Evolutionary conservation across 2,329 filamentous ascomycete genomes (phyloP).

Genomic region (Periconia sp.): DNA sequence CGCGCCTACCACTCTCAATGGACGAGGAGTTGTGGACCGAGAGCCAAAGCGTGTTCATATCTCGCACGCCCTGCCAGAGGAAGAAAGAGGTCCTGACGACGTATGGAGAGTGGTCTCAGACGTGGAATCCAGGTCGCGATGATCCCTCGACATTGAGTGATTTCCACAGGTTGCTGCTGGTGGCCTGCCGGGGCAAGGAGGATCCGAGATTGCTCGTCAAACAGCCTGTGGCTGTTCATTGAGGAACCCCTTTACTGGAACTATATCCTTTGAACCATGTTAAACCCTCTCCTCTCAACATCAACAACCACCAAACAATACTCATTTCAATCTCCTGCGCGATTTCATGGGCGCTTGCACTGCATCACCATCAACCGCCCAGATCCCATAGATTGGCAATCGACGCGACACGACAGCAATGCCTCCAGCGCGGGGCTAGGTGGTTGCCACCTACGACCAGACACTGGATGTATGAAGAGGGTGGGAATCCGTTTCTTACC

Average conservation of each 20-base stretch:
- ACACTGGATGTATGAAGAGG: too few relatives aligned
- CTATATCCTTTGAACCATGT: not conserved
- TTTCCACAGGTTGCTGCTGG: conserved; percentile 29
- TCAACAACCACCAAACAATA: too few relatives aligned
- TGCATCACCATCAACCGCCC: too few relatives aligned
- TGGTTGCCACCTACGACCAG: too few relatives aligned
- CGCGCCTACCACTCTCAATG: conserved; percentile 20
- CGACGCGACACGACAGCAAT: too few relatives aligned
- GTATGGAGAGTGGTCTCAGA: conserved; percentile 22
- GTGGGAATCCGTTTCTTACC: too few relatives aligned
- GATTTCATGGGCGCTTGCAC: too few relatives aligned
- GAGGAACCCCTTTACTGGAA: not conserved
- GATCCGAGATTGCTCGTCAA: conserved; percentile 14
- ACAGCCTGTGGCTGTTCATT: not conserved
- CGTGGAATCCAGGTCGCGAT: conserved; percentile 14
- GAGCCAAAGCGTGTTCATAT: conserved; percentile 14
- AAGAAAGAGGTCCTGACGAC: conserved; percentile 16
- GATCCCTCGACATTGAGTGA: conserved; percentile 15
- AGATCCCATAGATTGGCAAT: too few relatives aligned
- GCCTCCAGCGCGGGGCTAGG: too few relatives aligned
- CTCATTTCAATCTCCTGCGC: too few relatives aligned
- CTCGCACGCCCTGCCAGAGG: conserved; percentile 2
- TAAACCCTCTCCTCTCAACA: too few relatives aligned
- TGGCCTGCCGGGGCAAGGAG: conserved; percentile 23
- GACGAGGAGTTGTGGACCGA: conserved; percentile 20